Evolutionary conservation across 2,329 filamentous ascomycete species (phyloP).

Genomic region (Colletotrichum sp.): DNA sequence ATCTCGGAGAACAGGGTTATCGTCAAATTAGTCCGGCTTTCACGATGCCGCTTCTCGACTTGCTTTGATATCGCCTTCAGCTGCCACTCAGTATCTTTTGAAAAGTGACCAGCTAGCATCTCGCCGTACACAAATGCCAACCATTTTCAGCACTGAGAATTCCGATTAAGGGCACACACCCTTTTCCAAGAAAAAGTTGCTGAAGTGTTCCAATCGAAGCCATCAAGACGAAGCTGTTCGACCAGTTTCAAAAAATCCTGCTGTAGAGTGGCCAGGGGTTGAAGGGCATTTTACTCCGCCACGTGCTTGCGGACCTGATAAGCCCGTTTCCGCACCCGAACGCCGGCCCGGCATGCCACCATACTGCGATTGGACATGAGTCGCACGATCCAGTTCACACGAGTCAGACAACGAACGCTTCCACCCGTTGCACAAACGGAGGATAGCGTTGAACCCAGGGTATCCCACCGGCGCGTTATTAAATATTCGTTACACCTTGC

Average conservation of each 20-base stretch:
- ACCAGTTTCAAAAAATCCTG: neutral
- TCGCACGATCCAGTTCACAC: neutral
- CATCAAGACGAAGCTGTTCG: neutral
- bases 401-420: neutral
- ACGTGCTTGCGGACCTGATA: neutral
- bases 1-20: neutral
- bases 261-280: neutral
- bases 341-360: neutral
- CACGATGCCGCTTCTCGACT: neutral
- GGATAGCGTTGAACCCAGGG: neutral
- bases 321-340: neutral
- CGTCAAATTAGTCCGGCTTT: neutral
- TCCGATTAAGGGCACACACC: rapidly evolving
- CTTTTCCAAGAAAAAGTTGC: neutral
- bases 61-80: neutral
- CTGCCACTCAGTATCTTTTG: neutral
- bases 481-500: neutral
- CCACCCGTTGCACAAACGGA: neutral
- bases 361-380: neutral
- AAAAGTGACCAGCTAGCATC: neutral
- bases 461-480: neutral
- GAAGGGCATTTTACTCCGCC: neutral
- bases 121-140: neutral
- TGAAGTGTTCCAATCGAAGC: neutral
- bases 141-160: neutral